Percentiles rank a stretch among this genome's conserved stretches.
Conservation (phyloP, 164 flowering plant species). For the Cinnamomum chago region DNA sequence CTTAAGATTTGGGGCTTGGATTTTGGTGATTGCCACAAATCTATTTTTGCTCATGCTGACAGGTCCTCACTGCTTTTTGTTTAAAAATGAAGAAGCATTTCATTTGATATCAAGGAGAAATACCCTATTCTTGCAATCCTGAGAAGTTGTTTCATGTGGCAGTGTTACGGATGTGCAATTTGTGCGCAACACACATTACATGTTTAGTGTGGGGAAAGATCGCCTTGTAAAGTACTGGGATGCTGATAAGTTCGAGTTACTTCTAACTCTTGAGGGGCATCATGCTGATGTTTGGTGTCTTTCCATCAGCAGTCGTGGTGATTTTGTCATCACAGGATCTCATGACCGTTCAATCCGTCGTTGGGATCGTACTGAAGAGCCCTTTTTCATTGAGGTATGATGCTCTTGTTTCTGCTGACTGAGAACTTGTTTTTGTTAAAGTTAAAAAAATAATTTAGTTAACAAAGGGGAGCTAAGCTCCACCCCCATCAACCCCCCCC, state of each 20-base stretch:
- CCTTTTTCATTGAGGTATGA: conserved; percentile 86
- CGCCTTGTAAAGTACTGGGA: conserved; percentile 95
- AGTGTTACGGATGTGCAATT: conserved; percentile 92
- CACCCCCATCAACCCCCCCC: no score
- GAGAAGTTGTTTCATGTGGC: conserved; percentile 26
- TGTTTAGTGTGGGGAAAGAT: conserved; percentile 95
- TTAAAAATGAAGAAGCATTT: not conserved
- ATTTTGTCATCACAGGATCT: conserved; percentile 89
- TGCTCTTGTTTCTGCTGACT: not conserved
- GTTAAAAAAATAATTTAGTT: conserved; percentile 1
- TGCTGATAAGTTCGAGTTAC: conserved; percentile 96
- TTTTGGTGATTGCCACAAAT: conserved; percentile 96
- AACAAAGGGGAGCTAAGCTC: not conserved
- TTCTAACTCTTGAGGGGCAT: conserved; percentile 94
- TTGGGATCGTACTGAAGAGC: conserved; percentile 98
- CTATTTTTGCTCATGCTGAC: conserved; percentile 90
- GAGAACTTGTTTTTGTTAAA: not conserved
- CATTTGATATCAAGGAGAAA: conserved; percentile 2
- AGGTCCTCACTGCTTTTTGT: conserved; percentile 41
- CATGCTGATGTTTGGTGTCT: conserved; percentile 89
- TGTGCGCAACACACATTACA: conserved; percentile 84
- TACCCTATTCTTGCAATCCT: conserved; percentile 5
- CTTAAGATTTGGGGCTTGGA: conserved; percentile 98
- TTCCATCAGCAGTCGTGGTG: conserved; percentile 83
- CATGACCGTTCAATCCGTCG: conserved; percentile 92